Evolutionary conservation across 148 eudicot genomes (phyloP).

Genomic region (Vaccinium macrocarpon): DNA sequence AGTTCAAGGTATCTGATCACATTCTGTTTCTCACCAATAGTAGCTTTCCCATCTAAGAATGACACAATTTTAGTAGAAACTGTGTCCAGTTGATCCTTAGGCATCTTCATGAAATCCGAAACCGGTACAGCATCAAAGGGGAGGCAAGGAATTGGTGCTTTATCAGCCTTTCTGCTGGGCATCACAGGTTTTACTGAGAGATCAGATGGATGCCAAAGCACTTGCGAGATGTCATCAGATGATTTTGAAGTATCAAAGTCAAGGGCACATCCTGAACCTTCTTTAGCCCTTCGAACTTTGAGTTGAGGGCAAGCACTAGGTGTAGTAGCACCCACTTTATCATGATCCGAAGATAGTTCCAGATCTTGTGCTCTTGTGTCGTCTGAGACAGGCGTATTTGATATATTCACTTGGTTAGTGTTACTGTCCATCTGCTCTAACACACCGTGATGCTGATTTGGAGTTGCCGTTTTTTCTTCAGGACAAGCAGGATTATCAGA

Average conservation of each 20-base stretch:
- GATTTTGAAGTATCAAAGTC: conserved; percentile 58
- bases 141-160: conserved; percentile 54
- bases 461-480: conserved; percentile 45
- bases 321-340: conserved; percentile 50
- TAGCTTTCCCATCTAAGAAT: conserved; percentile 56
- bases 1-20: conserved; percentile 82
- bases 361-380: conserved; percentile 38
- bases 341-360: conserved; percentile 55
- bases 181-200: conserved; percentile 97
- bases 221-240: conserved; percentile 58
- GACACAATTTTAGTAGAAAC: conserved; percentile 44
- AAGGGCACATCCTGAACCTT: conserved; percentile 43
- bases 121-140: conserved; percentile 63
- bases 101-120: conserved; percentile 70
- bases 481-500: conserved; percentile 42
- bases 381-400: conserved; percentile 34
- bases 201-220: conserved; percentile 98
- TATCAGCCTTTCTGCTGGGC: conserved; percentile 88
- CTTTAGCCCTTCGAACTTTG: conserved; percentile 52
- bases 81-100: conserved; percentile 67
- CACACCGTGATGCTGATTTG: conserved; percentile 35
- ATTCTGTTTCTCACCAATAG: conserved; percentile 74
- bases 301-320: conserved; percentile 64
- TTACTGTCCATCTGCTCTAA: conserved; percentile 35
- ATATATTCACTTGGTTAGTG: conserved; percentile 29